These are phyloP conservation scores for Neonectria magnoliae DNA, from an alignment of 2,329 filamentous ascomycete genomes.

Conservation along the genomic window DNA sequence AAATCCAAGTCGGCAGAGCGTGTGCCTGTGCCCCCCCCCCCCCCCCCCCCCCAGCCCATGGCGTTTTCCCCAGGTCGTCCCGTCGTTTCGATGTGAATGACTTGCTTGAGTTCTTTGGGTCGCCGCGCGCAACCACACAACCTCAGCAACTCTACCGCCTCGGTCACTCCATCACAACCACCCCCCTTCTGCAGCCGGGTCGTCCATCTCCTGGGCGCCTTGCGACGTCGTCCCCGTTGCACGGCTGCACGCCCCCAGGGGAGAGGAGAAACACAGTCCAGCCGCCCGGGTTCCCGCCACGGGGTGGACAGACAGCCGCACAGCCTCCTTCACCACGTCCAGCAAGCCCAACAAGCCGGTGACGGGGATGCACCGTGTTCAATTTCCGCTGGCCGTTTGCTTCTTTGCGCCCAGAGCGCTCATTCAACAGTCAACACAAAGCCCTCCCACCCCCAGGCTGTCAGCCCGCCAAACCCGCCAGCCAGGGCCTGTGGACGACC, in stretches of 20 bases:
- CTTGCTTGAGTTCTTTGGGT: neutral
- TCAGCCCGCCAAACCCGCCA: slow-evolving; percentile 34
- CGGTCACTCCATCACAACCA: slow-evolving; percentile 9
- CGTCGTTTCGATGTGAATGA: neutral
- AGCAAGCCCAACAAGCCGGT: slow-evolving; percentile 12
- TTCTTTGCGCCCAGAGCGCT: slow-evolving; percentile 10
- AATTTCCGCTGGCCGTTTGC: slow-evolving; percentile 11
- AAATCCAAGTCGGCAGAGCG: slow-evolving; percentile 8
- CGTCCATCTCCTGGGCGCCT: slow-evolving; percentile 28
- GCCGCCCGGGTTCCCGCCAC: slow-evolving; percentile 39
- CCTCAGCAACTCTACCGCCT: neutral
- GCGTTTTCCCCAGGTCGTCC: neutral
- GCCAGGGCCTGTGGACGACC: slow-evolving; percentile 25
- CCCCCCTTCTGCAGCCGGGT: neutral
- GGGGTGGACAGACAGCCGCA: slow-evolving; percentile 30
- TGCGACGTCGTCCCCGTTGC: slow-evolving; percentile 40
- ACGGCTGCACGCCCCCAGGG: slow-evolving; percentile 36
- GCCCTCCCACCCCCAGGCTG: slow-evolving; percentile 14
- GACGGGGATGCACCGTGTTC: slow-evolving; percentile 12
- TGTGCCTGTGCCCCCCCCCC: neutral
- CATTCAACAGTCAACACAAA: slow-evolving; percentile 9
- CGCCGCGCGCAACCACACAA: slow-evolving; percentile 12
- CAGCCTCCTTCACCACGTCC: slow-evolving; percentile 33
- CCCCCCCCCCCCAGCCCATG: slow-evolving; percentile 5
- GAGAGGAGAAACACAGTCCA: slow-evolving; percentile 36